A percentile compares a stretch with the other conserved stretches of the same genome.
These are phyloP conservation scores for Rubus idaeus DNA, from an alignment of 306 rosid species.

Conservation along the genomic window DNA sequence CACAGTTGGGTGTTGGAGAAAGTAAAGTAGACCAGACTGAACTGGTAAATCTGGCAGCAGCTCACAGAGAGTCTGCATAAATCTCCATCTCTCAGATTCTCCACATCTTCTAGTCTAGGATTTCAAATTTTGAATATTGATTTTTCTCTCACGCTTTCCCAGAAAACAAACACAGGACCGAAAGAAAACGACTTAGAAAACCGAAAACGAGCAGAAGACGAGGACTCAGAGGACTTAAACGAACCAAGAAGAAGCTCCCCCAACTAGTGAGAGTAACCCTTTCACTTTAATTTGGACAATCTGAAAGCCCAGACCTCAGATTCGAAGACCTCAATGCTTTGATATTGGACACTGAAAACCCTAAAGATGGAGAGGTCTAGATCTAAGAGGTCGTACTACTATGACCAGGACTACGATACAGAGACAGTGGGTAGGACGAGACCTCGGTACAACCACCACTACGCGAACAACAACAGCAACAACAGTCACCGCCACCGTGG, in stretches of 20 bases:
- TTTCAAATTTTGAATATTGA: slow-evolving; percentile 16
- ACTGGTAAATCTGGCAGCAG: slow-evolving; percentile 7
- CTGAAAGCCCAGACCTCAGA: too few species aligned
- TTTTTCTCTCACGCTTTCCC: too few species aligned
- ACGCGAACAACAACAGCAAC: slow-evolving; percentile 27
- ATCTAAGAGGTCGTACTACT: slow-evolving; percentile 93
- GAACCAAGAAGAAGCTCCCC: too few species aligned
- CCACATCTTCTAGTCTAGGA: slow-evolving; percentile 46
- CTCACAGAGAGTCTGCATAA: slow-evolving; percentile 2
- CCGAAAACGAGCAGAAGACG: too few species aligned
- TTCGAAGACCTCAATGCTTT: too few species aligned
- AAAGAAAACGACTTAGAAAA: too few species aligned
- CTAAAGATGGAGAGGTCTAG: slow-evolving; percentile 89
- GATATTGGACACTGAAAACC: slow-evolving; percentile 6
- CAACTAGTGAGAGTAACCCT: too few species aligned
- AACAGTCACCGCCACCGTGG: slow-evolving; percentile 65
- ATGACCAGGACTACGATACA: slow-evolving; percentile 89
- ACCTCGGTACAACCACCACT: slow-evolving; percentile 82
- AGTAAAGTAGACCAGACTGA: slow-evolving; percentile 13
- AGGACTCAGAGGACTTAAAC: too few species aligned
- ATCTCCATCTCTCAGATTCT: slow-evolving; percentile 2
- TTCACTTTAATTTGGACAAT: too few species aligned
- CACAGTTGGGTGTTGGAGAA: slow-evolving; percentile 1
- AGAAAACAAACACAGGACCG: too few species aligned
- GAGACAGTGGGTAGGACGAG: slow-evolving; percentile 77